phyloP scores from a whole-genome alignment of 805 yeast species.

The Pichia heedii region DNA sequence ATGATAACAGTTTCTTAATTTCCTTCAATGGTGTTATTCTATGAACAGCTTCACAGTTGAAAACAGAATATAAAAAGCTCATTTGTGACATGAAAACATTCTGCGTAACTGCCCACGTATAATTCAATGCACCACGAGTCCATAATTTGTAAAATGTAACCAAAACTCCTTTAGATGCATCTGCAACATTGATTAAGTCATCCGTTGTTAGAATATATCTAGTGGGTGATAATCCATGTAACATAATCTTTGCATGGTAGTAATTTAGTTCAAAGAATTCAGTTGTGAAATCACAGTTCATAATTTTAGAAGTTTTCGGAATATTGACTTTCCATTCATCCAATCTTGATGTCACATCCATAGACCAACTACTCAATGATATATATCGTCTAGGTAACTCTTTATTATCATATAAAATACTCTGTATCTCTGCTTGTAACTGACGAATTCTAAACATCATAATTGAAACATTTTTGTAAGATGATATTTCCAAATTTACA shows the following conservation, averaged over 20 bases:
- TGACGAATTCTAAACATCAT: constrained; percentile 62
- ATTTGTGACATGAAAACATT: constrained; percentile 85
- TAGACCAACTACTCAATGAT: constrained; percentile 54
- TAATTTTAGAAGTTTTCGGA: constrained; percentile 47
- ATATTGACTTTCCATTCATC: constrained; percentile 53
- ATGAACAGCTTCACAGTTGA: constrained; percentile 53
- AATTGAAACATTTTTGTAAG: constrained; percentile 60
- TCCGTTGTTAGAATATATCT: constrained; percentile 43
- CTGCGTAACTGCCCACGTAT: constrained; percentile 91
- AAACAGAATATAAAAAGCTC: constrained; percentile 68
- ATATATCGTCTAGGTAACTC: constrained; percentile 60
- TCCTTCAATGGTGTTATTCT: constrained; percentile 36
- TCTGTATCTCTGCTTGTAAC: constrained; percentile 71
- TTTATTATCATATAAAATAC: constrained; percentile 58
- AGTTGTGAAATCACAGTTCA: constrained; percentile 67
- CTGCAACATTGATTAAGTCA: constrained; percentile 49
- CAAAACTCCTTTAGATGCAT: constrained; percentile 60
- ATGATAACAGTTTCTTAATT: constrained; percentile 38
- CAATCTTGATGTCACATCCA: constrained; percentile 39
- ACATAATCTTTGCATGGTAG: constrained; percentile 59
- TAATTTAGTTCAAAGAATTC: constrained; percentile 69
- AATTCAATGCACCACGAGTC: constrained; percentile 54
- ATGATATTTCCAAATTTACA: constrained; percentile 25
- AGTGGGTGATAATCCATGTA: constrained; percentile 74
- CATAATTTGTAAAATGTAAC: constrained; percentile 51